Evolutionary conservation across 257 asterid genomes (phyloP), one percentile per base, ranked within the genome.

Genomic region (Petunia axillaris): DNA sequence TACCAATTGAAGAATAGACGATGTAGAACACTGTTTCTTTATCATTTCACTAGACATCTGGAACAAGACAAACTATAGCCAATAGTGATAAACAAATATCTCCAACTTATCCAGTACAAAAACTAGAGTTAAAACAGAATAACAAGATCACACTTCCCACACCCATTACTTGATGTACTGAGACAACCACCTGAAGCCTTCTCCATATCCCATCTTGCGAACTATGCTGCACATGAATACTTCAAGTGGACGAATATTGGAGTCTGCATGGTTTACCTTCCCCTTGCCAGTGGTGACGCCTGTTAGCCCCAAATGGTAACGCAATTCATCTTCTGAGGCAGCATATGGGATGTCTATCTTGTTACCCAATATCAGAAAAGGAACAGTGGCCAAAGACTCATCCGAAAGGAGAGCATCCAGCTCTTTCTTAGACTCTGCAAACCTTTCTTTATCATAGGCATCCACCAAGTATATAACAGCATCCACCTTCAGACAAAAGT

Each of bases 151-250:
- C 84, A 79, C 43, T 38, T 62, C 63, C 80, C 16, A 40, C 41
- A 4, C 70, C 53, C 60, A 52, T 87, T 83, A 91, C 85, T 92
- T 88, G 9, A 92, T 91, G 86, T 92, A 92, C 39, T 93, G 94
- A 73, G 97, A 90, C 77, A 89, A 86, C 96, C 97, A 93, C 80
- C 91, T 90, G 90, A 93, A 93, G 76, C 97, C 96, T n/a, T 93
- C 97, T 10, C 97, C 97, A 57, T 91, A 93, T 40, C 97, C 96
- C 97, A 93, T 93, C 84, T 91, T 93, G 48, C 97, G 94, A 44
- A 93, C 97, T 75, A 92, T 91, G 91, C 96, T 92, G 90, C 97
- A 93, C 97, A 93, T 93, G 86, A 90, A 93, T 36, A 93, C 93
- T 87, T 93, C 97, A 5, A 91, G 87, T 10, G 97, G 96, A 2